These are phyloP conservation scores for Trichoderma sp. DNA, from an alignment of 2,329 filamentous ascomycete genomes.

Conservation along the genomic window DNA sequence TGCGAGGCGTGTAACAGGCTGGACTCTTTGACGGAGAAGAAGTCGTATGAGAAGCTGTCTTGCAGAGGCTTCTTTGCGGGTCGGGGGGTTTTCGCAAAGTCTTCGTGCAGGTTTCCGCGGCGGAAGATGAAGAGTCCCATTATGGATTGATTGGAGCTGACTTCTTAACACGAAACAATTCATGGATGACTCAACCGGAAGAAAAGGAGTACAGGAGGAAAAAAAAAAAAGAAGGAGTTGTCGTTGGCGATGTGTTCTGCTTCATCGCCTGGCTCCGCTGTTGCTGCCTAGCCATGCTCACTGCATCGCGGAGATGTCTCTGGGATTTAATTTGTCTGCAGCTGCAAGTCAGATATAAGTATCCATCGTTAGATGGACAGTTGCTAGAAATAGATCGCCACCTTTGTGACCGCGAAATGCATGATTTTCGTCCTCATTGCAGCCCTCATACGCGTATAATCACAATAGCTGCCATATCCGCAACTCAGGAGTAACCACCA, in stretches of 20 bases:
- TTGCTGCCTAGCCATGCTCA: constrained; percentile 9
- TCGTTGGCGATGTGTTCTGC: not conserved
- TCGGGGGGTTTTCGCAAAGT: not conserved
- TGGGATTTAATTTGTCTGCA: not conserved
- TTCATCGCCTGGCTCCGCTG: not conserved
- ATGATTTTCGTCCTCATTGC: too few species aligned
- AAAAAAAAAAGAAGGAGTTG: too few species aligned
- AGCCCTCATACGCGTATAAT: too few species aligned
- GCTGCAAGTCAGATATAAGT: too few species aligned
- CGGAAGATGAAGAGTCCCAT: not conserved
- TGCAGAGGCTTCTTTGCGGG: not conserved
- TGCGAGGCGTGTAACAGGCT: not conserved
- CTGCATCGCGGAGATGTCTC: not conserved
- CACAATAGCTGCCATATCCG: too few species aligned
- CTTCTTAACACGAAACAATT: not conserved
- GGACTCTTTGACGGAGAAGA: not conserved
- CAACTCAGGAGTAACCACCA: too few species aligned
- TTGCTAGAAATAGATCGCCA: too few species aligned
- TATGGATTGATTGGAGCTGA: not conserved
- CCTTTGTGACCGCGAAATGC: too few species aligned
- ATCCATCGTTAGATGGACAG: too few species aligned
- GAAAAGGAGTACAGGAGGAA: too few species aligned
- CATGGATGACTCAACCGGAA: too few species aligned
- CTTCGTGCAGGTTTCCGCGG: not conserved
- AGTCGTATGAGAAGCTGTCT: not conserved